phyloP scores from a whole-genome alignment of 495 filamentous ascomycete species.

The Penicillium cinerascens region DNA sequence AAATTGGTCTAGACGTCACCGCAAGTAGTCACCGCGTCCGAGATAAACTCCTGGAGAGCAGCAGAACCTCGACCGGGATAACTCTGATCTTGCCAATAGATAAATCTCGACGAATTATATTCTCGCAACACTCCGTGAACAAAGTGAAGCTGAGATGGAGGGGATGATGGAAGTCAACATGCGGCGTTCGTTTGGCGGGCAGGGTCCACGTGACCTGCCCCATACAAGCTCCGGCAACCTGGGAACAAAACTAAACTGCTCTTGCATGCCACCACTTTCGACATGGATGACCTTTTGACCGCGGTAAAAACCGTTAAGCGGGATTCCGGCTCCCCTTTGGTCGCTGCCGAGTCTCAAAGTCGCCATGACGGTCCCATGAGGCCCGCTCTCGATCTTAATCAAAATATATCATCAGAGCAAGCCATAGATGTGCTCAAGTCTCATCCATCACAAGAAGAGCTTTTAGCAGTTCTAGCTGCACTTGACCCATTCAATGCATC shows the following conservation, averaged over 20 bases:
- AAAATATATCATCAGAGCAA: slow-evolving; percentile 49
- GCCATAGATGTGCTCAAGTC: slow-evolving; percentile 61
- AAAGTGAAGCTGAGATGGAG: slow-evolving; percentile 4
- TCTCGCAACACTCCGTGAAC: background rate
- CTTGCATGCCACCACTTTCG: slow-evolving; percentile 5
- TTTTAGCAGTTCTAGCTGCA: slow-evolving; percentile 51
- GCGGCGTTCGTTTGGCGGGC: slow-evolving; percentile 12
- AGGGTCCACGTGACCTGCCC: slow-evolving; percentile 31
- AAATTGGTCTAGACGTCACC: background rate
- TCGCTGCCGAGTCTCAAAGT: slow-evolving; percentile 13
- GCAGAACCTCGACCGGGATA: background rate
- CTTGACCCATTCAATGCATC: slow-evolving; percentile 45
- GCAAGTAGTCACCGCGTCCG: background rate
- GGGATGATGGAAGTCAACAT: slow-evolving; percentile 15
- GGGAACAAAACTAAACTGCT: slow-evolving; percentile 3
- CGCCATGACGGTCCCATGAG: slow-evolving; percentile 9
- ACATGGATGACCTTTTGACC: slow-evolving; percentile 44
- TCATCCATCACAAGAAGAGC: slow-evolving; percentile 58
- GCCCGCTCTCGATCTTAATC: slow-evolving; percentile 10
- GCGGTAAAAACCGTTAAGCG: slow-evolving; percentile 38
- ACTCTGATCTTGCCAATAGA: background rate
- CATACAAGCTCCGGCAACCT: slow-evolving; percentile 29
- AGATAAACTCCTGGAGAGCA: background rate
- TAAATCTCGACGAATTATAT: background rate
- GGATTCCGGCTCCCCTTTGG: slow-evolving; percentile 18